Conservation (phyloP, 2,329 filamentous ascomycete genomes). For the Fusarium sp. region DNA sequence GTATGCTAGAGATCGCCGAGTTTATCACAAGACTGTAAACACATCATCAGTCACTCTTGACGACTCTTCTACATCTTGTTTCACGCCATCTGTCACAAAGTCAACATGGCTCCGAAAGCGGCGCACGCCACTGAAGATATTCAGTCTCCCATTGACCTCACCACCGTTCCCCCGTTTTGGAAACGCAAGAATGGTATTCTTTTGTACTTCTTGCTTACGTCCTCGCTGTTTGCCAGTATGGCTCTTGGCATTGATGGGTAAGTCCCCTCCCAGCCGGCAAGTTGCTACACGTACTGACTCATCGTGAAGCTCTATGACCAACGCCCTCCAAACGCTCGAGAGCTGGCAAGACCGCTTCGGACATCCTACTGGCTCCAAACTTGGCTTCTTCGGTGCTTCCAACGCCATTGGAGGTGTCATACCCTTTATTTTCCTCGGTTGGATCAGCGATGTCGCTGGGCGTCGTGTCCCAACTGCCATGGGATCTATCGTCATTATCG, state of each 20-base stretch:
- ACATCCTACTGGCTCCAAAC: slow-evolving; percentile 48
- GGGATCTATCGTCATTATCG: slow-evolving; percentile 52
- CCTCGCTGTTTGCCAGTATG: slow-evolving; percentile 53
- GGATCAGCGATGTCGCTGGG: slow-evolving; percentile 49
- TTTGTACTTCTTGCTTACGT: slow-evolving; percentile 55
- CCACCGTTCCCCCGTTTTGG: slow-evolving; percentile 47
- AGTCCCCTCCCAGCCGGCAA: slow-evolving; percentile 9
- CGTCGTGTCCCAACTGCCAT: slow-evolving; percentile 48
- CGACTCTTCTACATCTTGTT: neutral
- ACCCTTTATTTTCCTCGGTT: slow-evolving; percentile 48
- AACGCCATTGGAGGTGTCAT: slow-evolving; percentile 53
- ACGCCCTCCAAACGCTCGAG: slow-evolving; percentile 51
- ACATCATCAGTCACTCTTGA: neutral
- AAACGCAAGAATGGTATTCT: slow-evolving; percentile 53
- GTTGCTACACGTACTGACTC: neutral
- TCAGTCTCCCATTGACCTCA: slow-evolving; percentile 45
- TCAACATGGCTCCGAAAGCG: slow-evolving; percentile 47
- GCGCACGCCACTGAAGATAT: slow-evolving; percentile 46
- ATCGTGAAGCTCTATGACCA: slow-evolving; percentile 46
- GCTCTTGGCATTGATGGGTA: slow-evolving; percentile 54
- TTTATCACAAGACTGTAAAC: neutral
- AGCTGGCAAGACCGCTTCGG: slow-evolving; percentile 51
- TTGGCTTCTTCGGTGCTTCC: slow-evolving; percentile 53
- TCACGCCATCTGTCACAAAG: neutral
- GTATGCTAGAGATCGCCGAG: neutral